These are phyloP conservation scores for Aegilops speltoides DNA, from an alignment of 176 grass and related monocot species.

Conservation along the genomic window DNA sequence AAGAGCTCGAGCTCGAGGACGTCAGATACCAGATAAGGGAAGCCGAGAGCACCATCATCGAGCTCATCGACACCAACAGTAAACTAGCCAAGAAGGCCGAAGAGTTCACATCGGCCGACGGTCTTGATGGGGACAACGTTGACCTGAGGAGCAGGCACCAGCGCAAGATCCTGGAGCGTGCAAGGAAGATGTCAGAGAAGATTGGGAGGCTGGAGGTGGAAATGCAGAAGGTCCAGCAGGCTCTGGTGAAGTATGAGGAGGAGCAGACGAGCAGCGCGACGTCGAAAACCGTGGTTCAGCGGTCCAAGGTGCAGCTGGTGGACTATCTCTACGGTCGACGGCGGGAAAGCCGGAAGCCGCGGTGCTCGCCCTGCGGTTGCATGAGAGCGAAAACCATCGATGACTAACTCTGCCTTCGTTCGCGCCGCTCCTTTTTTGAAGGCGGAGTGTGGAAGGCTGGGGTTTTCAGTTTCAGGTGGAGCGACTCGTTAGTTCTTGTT, in stretches of 20 bases:
- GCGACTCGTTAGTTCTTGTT: constrained; percentile 6
- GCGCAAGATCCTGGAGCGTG: constrained; percentile 71
- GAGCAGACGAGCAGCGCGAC: constrained; percentile 48
- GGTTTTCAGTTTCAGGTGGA: constrained; percentile 32
- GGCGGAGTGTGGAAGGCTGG: constrained; percentile 27
- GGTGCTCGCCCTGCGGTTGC: constrained; percentile 65
- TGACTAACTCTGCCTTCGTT: constrained; percentile 34
- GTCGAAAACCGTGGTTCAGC: constrained; percentile 34
- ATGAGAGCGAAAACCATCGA: constrained; percentile 61
- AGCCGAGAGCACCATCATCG: constrained; percentile 65
- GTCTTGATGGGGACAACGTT: constrained; percentile 37
- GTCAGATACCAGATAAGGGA: constrained; percentile 68
- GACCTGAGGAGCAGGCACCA: constrained; percentile 66
- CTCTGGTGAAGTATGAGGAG: constrained; percentile 61
- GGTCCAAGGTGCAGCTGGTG: constrained; percentile 65
- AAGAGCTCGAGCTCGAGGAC: constrained; percentile 53
- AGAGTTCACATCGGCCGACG: constrained; percentile 46
- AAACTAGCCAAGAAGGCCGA: constrained; percentile 77
- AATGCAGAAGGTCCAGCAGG: constrained; percentile 71
- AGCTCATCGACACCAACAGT: constrained; percentile 79
- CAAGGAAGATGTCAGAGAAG: constrained; percentile 78
- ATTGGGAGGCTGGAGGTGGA: constrained; percentile 74
- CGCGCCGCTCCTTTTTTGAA: constrained; percentile 32
- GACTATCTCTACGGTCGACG: constrained; percentile 80
- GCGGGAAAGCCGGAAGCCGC: constrained; percentile 48